Conservation (phyloP, 331 rosid species). For the Rosa hybrid region DNA sequence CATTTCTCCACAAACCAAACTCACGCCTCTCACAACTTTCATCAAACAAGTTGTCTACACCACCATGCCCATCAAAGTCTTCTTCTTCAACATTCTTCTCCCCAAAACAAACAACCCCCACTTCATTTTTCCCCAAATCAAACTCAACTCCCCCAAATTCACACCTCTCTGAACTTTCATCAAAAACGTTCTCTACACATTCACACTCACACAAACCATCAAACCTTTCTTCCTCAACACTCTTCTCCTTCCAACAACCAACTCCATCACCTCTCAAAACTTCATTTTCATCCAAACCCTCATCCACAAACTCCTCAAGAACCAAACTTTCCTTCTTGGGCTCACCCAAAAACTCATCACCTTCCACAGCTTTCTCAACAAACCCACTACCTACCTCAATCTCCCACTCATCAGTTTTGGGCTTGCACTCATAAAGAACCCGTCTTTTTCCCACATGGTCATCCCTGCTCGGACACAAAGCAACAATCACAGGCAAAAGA, state of each 20-base stretch:
- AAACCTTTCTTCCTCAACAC: constrained; percentile 18
- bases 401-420: constrained; percentile 27
- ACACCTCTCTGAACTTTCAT: constrained; percentile 25
- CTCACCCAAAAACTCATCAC: constrained; percentile 31
- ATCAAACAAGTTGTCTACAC: constrained; percentile 21
- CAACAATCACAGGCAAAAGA: constrained; percentile 36
- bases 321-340: constrained; percentile 20
- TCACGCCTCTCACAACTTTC: constrained; percentile 25
- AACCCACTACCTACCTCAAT: constrained; percentile 33
- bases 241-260: constrained; percentile 28
- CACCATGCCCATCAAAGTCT: constrained; percentile 11
- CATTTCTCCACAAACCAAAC: neutral
- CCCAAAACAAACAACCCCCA: constrained; percentile 14
- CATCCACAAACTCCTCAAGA: constrained; percentile 25
- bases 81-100: constrained; percentile 30
- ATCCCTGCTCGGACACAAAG: constrained; percentile 27
- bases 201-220: neutral
- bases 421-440: constrained; percentile 23
- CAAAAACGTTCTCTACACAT: constrained; percentile 20
- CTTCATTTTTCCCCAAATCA: neutral
- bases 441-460: neutral
- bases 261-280: constrained; percentile 17
- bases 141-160: constrained; percentile 11
- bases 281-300: constrained; percentile 23
- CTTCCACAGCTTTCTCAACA: constrained; percentile 30